Conservation (phyloP, 2,329 filamentous ascomycete species). For the Colletotrichum higginsianum region DNA sequence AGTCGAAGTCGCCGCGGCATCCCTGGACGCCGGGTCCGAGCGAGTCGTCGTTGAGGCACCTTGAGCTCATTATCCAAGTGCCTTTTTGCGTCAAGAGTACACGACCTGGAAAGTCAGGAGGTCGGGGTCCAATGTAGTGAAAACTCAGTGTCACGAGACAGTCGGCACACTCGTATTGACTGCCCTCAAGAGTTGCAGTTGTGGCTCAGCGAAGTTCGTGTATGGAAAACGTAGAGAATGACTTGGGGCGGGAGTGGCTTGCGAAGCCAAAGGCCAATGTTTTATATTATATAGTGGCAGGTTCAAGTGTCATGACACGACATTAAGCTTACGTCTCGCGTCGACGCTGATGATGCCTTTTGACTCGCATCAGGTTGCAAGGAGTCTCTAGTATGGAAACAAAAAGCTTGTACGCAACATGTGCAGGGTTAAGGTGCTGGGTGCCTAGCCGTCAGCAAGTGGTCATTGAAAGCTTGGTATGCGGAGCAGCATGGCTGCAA, state of each 20-base stretch:
- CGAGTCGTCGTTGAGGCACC: conserved; percentile 50
- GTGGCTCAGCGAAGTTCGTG: neutral
- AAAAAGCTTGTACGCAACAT: neutral
- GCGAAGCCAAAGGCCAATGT: conserved; percentile 14
- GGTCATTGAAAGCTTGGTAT: neutral
- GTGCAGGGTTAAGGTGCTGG: neutral
- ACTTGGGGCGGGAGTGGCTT: neutral
- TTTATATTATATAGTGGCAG: neutral
- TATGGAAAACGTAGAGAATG: neutral
- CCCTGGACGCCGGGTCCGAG: conserved; percentile 57
- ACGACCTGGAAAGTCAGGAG: neutral
- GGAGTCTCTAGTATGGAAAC: neutral
- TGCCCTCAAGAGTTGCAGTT: neutral
- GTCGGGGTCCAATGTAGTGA: neutral
- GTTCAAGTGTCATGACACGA: neutral
- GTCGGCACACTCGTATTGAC: neutral
- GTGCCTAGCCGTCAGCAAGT: neutral
- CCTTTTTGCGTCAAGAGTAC: conserved; percentile 1
- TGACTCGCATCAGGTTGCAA: conserved; percentile 10
- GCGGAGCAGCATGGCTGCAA: neutral
- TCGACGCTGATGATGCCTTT: neutral
- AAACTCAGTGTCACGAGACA: neutral
- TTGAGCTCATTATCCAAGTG: conserved; percentile 30
- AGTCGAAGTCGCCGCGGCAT: conserved; percentile 60
- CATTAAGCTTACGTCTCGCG: neutral